Percentiles rank a stretch among this genome's conserved stretches.
Evolutionary conservation across 2,329 filamentous ascomycete species (phyloP).

Genomic region (Plenodomus lindquistii): DNA sequence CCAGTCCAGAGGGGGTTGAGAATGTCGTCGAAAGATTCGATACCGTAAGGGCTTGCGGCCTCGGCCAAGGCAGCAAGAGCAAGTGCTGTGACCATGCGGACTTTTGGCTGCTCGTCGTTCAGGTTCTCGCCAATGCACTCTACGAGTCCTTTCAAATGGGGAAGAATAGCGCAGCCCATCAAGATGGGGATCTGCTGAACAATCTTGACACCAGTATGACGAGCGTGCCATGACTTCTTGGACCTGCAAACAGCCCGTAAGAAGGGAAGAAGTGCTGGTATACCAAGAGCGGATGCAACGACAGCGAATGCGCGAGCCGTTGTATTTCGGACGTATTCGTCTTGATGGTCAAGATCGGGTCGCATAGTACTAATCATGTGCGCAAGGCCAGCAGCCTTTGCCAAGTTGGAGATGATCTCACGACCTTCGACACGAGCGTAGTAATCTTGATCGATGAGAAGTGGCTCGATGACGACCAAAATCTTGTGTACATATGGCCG

Average conservation of each 20-base stretch:
- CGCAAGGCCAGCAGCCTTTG: slow-evolving; percentile 92
- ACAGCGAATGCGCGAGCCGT: slow-evolving; percentile 96
- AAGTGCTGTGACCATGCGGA: slow-evolving; percentile 91
- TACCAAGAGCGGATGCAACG: slow-evolving; percentile 92
- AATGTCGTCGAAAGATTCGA: slow-evolving; percentile 98
- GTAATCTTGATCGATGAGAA: slow-evolving; percentile 99
- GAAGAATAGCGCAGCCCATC: slow-evolving; percentile 96
- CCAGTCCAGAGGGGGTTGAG: slow-evolving; percentile 97
- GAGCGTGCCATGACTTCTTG: slow-evolving; percentile 98
- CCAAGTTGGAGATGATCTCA: slow-evolving; percentile 97
- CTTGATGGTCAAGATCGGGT: slow-evolving; percentile 96
- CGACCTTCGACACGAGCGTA: slow-evolving; percentile 97
- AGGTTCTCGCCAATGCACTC: slow-evolving; percentile 96
- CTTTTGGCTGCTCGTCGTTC: slow-evolving; percentile 97
- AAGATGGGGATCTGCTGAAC: slow-evolving; percentile 98
- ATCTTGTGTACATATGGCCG: slow-evolving; percentile 98
- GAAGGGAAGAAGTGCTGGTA: slow-evolving; percentile 93
- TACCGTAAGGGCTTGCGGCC: slow-evolving; percentile 96
- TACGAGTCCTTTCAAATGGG: slow-evolving; percentile 92
- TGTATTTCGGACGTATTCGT: slow-evolving; percentile 98
- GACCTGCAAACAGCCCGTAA: slow-evolving; percentile 92
- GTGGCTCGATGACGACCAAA: slow-evolving; percentile 95
- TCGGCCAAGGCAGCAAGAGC: slow-evolving; percentile 94
- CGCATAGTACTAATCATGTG: slow-evolving; percentile 99
- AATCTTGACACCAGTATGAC: slow-evolving; percentile 98